Percentiles rank a stretch among this genome's conserved stretches.
Conservation (phyloP, 2,329 filamentous ascomycete genomes). For the Dactylonectria estremocensis region DNA sequence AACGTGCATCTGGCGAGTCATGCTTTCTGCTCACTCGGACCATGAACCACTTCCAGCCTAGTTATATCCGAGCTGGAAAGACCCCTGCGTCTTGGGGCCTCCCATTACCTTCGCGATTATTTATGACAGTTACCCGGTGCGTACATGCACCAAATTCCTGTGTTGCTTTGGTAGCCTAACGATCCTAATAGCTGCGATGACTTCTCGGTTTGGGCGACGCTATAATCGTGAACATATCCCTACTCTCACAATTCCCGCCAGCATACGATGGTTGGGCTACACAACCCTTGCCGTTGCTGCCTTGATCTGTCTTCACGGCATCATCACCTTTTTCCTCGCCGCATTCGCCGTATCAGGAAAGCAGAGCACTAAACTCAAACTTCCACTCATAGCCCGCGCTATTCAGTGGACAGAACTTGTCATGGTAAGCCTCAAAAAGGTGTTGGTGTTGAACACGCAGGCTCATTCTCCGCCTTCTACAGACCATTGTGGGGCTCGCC, state of each 20-base stretch:
- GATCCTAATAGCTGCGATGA: background rate
- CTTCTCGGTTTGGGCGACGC: background rate
- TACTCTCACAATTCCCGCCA: background rate
- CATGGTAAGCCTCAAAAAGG: background rate
- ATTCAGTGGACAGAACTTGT: slow-evolving; percentile 1
- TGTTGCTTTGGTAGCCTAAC: background rate
- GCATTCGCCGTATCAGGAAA: background rate
- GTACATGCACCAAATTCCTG: background rate
- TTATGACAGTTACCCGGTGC: background rate
- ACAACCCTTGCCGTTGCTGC: background rate
- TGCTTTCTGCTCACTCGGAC: background rate
- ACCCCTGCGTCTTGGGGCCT: background rate
- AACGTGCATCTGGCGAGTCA: background rate
- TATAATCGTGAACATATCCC: background rate
- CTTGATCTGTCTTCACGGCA: background rate
- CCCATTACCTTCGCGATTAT: background rate
- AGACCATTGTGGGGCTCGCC: background rate
- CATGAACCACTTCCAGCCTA: background rate
- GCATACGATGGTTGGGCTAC: background rate
- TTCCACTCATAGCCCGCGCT: slow-evolving; percentile 3
- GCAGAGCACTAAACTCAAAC: background rate
- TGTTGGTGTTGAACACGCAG: background rate
- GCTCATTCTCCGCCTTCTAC: background rate
- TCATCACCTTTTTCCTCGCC: background rate
- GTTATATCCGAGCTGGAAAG: background rate